These are phyloP conservation scores for Paspalum notatum DNA, from an alignment of 176 grass and related monocot genomes.

Conservation along the genomic window DNA sequence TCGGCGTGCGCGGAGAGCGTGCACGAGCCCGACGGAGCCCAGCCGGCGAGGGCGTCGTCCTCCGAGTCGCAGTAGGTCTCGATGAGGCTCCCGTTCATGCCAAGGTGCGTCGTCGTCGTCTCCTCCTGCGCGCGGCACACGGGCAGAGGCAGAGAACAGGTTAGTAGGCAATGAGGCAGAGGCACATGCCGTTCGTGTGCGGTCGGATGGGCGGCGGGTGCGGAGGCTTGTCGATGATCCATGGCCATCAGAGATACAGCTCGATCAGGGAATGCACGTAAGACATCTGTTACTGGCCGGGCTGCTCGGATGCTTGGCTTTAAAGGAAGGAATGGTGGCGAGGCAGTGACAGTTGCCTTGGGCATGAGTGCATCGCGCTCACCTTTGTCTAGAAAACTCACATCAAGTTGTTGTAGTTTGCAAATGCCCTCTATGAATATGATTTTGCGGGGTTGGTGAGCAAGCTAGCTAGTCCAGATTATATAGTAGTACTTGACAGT, in stretches of 20 bases:
- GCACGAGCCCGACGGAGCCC: constrained; percentile 52
- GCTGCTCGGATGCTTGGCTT: constrained; percentile 50
- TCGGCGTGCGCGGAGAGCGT: constrained; percentile 45
- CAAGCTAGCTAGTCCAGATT: background rate
- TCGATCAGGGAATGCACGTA: constrained; percentile 2
- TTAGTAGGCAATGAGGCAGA: background rate
- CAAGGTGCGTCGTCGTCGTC: background rate
- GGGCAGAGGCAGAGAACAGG: background rate
- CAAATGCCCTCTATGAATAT: background rate
- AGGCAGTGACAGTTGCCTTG: background rate
- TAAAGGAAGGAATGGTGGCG: constrained; percentile 25
- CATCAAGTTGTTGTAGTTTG: background rate
- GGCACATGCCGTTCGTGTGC: background rate
- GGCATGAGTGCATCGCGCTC: background rate
- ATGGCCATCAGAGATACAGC: constrained; percentile 5
- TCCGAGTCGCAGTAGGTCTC: constrained; percentile 21
- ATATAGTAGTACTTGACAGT: background rate
- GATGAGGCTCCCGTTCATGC: constrained; percentile 37
- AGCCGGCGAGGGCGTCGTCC: constrained; percentile 45
- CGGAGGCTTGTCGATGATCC: constrained; percentile 16
- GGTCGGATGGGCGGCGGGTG: constrained; percentile 2
- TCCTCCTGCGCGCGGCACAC: constrained; percentile 26
- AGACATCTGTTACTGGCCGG: constrained; percentile 34
- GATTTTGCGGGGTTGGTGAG: background rate
- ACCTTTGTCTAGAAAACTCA: constrained; percentile 4